Evolutionary conservation across 768 basidiomycete genomes (phyloP), one percentile per base, ranked within the genome.

Genomic region (Tricholoma matsutake): DNA sequence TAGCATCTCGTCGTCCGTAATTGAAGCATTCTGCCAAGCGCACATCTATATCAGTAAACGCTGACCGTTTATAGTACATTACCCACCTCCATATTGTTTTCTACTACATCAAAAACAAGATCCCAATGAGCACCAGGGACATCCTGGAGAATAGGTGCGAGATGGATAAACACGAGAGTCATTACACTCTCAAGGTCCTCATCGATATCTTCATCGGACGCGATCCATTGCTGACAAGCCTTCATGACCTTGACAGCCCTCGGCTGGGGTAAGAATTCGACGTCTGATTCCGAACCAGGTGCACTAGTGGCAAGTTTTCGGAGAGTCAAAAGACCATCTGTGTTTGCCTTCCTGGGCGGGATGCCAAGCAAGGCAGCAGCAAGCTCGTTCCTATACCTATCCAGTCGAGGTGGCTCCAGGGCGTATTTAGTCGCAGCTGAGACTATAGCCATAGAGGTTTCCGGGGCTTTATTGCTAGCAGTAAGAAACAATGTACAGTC

Each of bases 101-200:
- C 95, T 11, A 96, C 69, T 14, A 98, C 73, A 69, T 98, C 95
- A 71, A 92, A 96, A 4, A 95, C 85, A 34, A 95, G 83, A 54
- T 93, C 91, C 97, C 97, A 99, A 72, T 98, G 97, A 0, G 82
- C 77, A 0, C 96, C 97, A 13, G 86, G 78, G 1, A 96, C 80
- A 68, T 86, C 91, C 73, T 98, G 94, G 61, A 98, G 74, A 57
- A 98, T 89, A 2, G 96, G 95, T 1, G 87, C 92, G 1, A 98
- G 78, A 59, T 89, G 80, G 47, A 81, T 74, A 69, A 93, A 92
- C 3, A 97, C 71, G 62, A 86, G 72, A 6, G 90, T 86, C 78
- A 96, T 86, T 57, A 81, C 83, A 60, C 84, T 86, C 70, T 97
- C 91, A 3, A 95, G 81, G 52, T 89, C 87, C 64, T 94, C 92